phyloP scores from a whole-genome alignment of 768 basidiomycete genomes.

The Myochromella boudieri region DNA sequence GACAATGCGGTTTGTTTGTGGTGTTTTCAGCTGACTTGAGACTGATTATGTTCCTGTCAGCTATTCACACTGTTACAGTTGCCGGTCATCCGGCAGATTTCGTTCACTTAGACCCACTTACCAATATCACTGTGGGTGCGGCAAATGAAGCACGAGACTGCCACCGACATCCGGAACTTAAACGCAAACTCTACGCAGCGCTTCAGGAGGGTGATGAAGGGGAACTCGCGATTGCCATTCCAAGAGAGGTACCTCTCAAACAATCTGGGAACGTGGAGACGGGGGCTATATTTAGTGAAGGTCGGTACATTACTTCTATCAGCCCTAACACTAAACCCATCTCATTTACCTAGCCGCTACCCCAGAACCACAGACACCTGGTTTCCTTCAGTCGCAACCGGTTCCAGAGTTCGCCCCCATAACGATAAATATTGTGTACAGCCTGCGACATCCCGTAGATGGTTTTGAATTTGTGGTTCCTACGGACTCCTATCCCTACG shows the following conservation, averaged over 20 bases:
- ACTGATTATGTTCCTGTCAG: constrained; percentile 46
- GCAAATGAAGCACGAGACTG: constrained; percentile 66
- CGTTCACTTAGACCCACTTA: constrained; percentile 73
- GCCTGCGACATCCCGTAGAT: constrained; percentile 78
- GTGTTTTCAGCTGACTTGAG: too few species aligned
- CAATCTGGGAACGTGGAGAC: constrained; percentile 50
- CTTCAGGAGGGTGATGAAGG: constrained; percentile 92
- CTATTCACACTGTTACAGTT: constrained; percentile 72
- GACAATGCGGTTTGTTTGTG: constrained; percentile 78
- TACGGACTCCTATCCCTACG: constrained; percentile 80
- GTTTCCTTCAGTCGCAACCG: constrained; percentile 30
- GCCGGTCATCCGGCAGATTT: constrained; percentile 74
- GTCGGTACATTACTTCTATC: constrained; percentile 32
- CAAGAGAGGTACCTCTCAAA: constrained; percentile 66
- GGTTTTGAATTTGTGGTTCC: constrained; percentile 85
- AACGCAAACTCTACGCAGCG: constrained; percentile 88
- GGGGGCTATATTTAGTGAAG: constrained; percentile 53
- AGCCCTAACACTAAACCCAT: background rate
- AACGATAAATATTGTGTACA: constrained; percentile 75
- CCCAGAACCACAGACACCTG: constrained; percentile 79
- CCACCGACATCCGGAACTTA: constrained; percentile 89
- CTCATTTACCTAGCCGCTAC: constrained; percentile 53
- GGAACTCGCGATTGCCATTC: constrained; percentile 88
- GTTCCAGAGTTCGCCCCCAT: constrained; percentile 75
- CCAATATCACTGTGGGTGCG: constrained; percentile 56